Evolutionary conservation across 2,329 filamentous ascomycete species (phyloP).

Genomic region (Nigrospora oryzae): DNA sequence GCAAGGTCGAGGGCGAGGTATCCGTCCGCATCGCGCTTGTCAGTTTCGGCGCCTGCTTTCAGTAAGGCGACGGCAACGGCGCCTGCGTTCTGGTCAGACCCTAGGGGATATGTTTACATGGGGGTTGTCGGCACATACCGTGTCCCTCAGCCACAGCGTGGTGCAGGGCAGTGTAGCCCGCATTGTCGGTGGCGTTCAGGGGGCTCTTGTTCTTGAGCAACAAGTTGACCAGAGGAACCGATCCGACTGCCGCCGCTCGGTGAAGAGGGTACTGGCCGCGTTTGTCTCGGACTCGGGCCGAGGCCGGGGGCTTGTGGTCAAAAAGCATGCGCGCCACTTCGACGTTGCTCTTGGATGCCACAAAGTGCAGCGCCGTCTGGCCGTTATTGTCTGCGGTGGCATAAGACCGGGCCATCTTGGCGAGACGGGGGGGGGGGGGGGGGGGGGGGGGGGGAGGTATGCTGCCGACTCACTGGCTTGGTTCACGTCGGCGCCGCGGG

Average conservation of each 20-base stretch:
- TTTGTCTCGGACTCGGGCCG: slow-evolving; percentile 72
- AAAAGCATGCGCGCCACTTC: slow-evolving; percentile 75
- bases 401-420: not conserved
- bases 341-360: slow-evolving; percentile 81
- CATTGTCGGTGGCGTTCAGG: slow-evolving; percentile 71
- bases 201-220: slow-evolving; percentile 72
- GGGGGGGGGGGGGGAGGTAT: not conserved
- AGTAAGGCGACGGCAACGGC: slow-evolving; percentile 78
- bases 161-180: slow-evolving; percentile 83
- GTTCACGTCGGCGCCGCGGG: slow-evolving; percentile 64
- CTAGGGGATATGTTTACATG: not conserved
- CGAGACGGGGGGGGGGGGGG: not conserved
- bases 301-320: slow-evolving; percentile 59
- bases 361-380: slow-evolving; percentile 86
- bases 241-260: slow-evolving; percentile 83
- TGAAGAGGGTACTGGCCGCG: slow-evolving; percentile 87
- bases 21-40: slow-evolving; percentile 67
- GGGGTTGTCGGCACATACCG: slow-evolving; percentile 31
- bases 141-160: slow-evolving; percentile 74
- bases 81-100: slow-evolving; percentile 29
- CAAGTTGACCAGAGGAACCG: slow-evolving; percentile 75
- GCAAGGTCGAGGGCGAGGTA: slow-evolving; percentile 70
- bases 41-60: slow-evolving; percentile 74
- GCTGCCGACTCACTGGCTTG: slow-evolving; percentile 47
- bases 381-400: slow-evolving; percentile 48